phyloP scores from a whole-genome alignment of 2,329 filamentous ascomycete genomes.

The Botrytis hyacinthi region DNA sequence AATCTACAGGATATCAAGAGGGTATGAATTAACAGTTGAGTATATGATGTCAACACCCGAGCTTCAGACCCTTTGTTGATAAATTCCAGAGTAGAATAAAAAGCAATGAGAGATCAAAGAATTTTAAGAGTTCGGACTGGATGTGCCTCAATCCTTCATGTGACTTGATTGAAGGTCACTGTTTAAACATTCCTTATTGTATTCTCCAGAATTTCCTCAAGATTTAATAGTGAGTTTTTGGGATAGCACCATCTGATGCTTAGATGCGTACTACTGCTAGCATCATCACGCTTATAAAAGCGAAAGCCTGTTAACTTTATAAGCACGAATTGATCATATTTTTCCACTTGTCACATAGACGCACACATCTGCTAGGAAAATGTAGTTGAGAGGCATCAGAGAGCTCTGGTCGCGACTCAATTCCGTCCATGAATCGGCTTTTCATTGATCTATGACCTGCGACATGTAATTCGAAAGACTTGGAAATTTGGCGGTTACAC shows the following conservation, averaged over 20 bases:
- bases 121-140: fast-evolving
- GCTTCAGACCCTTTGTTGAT: background rate
- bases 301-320: background rate
- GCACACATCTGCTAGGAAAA: background rate
- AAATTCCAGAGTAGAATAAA: background rate
- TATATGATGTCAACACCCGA: fast-evolving
- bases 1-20: background rate
- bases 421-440: background rate
- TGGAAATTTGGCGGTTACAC: fast-evolving
- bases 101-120: background rate
- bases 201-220: background rate
- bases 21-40: fast-evolving
- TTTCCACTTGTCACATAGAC: background rate
- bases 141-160: background rate
- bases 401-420: background rate
- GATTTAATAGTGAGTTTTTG: background rate
- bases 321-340: background rate
- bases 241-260: background rate
- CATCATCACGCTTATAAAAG: background rate
- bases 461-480: background rate
- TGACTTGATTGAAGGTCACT: no score
- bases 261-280: background rate
- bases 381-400: background rate
- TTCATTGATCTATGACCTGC: background rate
- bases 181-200: background rate